Evolutionary conservation across 2,329 filamentous ascomycete species (phyloP).

Genomic region (Aspergillus pseudotamarii): DNA sequence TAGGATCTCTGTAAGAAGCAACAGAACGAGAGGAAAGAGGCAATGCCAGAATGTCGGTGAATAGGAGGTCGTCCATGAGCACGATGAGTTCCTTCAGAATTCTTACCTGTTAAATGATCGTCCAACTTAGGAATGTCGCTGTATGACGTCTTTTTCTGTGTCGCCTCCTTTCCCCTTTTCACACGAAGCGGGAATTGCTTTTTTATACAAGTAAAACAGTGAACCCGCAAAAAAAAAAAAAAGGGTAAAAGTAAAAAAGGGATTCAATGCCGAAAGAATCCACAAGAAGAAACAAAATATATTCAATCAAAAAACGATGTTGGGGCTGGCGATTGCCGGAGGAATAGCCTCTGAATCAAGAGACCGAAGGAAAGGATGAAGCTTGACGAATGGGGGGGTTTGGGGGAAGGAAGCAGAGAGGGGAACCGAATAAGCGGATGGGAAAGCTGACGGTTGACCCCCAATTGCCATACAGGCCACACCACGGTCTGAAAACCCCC

Average conservation of each 20-base stretch:
- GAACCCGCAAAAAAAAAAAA: neutral
- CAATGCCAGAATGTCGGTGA: slow-evolving; percentile 5
- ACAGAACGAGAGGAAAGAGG: slow-evolving; percentile 18
- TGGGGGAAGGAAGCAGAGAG: slow-evolving; percentile 20
- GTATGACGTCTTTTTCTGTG: slow-evolving; percentile 19
- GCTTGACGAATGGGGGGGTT: slow-evolving; percentile 16
- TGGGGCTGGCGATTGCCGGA: slow-evolving; percentile 10
- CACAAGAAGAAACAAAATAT: slow-evolving; percentile 16
- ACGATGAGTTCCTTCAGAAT: neutral
- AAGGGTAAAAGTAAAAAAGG: slow-evolving; percentile 4
- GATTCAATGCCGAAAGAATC: neutral
- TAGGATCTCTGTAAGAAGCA: slow-evolving; percentile 5
- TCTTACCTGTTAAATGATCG: slow-evolving; percentile 21
- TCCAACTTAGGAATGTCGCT: slow-evolving; percentile 14
- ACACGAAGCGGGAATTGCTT: slow-evolving; percentile 19
- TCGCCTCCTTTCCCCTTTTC: slow-evolving; percentile 19
- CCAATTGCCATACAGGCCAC: slow-evolving; percentile 23
- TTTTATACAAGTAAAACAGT: slow-evolving; percentile 6
- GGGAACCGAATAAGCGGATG: slow-evolving; percentile 28
- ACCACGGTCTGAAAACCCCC: slow-evolving; percentile 17
- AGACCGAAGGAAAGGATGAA: slow-evolving; percentile 24
- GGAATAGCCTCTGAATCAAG: slow-evolving; percentile 1
- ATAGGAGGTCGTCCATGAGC: neutral
- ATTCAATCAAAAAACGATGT: slow-evolving; percentile 18
- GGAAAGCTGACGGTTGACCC: slow-evolving; percentile 25